Evolutionary conservation across 1,284 basidiomycete genomes (phyloP).

Genomic region (Ganoderma resinaceum): DNA sequence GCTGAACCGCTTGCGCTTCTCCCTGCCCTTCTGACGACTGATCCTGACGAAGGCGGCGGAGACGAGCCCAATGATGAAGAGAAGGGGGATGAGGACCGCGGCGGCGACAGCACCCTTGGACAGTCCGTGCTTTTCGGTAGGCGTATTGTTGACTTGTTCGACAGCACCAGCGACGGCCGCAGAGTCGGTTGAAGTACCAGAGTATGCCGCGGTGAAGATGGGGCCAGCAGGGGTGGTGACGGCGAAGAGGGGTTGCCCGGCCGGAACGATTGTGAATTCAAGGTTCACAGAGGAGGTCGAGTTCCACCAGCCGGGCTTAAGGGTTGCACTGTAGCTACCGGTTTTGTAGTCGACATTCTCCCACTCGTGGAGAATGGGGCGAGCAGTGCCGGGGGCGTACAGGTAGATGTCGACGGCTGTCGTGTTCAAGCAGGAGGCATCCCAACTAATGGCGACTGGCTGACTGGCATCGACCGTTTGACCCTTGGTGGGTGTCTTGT

Average conservation of each 20-base stretch:
- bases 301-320: slow-evolving; percentile 86
- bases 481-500: slow-evolving; percentile 65
- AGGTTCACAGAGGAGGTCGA: slow-evolving; percentile 59
- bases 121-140: slow-evolving; percentile 43
- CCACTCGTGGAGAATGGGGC: slow-evolving; percentile 69
- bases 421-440: slow-evolving; percentile 61
- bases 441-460: slow-evolving; percentile 76
- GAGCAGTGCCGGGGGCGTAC: slow-evolving; percentile 57
- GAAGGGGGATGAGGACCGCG: slow-evolving; percentile 76
- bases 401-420: slow-evolving; percentile 78
- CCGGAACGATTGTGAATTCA: slow-evolving; percentile 71
- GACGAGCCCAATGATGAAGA: slow-evolving; percentile 59
- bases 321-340: slow-evolving; percentile 60
- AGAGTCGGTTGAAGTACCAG: slow-evolving; percentile 47
- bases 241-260: slow-evolving; percentile 61
- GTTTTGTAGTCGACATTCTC: slow-evolving; percentile 58
- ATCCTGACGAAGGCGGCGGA: slow-evolving; percentile 58
- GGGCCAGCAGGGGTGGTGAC: slow-evolving; percentile 72
- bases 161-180: slow-evolving; percentile 31
- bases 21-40: slow-evolving; percentile 57
- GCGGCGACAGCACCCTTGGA: slow-evolving; percentile 78
- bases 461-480: slow-evolving; percentile 59
- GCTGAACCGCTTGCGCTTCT: slow-evolving; percentile 74
- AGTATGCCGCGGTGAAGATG: slow-evolving; percentile 72
- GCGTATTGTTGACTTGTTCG: slow-evolving; percentile 44